Percentiles rank a stretch among this genome's conserved stretches.
Conservation (phyloP, 1,284 basidiomycete genomes). For the Mycosarcoma maydis region DNA sequence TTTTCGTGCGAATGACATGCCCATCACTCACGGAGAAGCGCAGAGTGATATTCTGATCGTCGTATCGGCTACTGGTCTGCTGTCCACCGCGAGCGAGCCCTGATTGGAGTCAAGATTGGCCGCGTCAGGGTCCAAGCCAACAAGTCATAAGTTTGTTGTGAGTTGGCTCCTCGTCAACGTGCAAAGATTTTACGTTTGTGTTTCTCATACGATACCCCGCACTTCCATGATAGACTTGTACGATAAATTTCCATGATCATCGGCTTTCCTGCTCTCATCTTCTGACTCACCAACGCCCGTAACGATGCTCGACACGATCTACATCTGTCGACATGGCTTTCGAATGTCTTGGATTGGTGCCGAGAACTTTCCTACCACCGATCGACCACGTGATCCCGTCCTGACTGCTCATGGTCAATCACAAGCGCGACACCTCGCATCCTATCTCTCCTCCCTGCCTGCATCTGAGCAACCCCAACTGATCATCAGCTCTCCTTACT, state of each 20-base stretch:
- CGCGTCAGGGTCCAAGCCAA: too few species aligned
- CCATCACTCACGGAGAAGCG: too few species aligned
- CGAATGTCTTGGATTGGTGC: constrained; percentile 74
- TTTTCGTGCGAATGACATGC: too few species aligned
- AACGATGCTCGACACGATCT: constrained; percentile 76
- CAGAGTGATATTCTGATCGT: too few species aligned
- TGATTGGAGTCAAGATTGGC: too few species aligned
- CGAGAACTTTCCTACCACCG: constrained; percentile 73
- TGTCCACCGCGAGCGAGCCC: too few species aligned
- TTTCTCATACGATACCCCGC: background rate
- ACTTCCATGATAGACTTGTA: background rate
- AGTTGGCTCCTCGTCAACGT: too few species aligned
- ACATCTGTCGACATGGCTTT: constrained; percentile 76
- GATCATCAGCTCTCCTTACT: constrained; percentile 72
- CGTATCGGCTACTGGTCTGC: too few species aligned
- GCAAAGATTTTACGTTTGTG: too few species aligned
- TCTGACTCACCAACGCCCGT: too few species aligned
- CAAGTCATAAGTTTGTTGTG: too few species aligned
- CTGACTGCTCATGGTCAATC: constrained; percentile 79
- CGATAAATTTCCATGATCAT: background rate
- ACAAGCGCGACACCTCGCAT: constrained; percentile 79
- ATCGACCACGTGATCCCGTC: constrained; percentile 79
- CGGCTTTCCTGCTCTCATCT: background rate
- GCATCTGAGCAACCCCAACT: constrained; percentile 77
- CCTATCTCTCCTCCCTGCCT: constrained; percentile 75